These are phyloP conservation scores for Stephania cephalantha DNA, from an alignment of 164 flowering plant species.

Conservation along the genomic window DNA sequence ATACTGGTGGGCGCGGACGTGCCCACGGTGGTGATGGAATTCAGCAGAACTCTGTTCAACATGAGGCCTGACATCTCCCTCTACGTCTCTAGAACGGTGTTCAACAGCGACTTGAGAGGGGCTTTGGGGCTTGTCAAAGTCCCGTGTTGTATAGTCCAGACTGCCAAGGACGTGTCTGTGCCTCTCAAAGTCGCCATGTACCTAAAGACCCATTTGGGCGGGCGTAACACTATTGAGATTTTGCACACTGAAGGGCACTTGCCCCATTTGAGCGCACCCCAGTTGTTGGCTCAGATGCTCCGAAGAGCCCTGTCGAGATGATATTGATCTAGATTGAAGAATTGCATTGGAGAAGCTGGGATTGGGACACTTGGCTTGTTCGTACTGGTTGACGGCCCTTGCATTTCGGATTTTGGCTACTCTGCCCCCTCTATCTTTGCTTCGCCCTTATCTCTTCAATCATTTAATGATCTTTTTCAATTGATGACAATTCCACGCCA, in stretches of 20 bases:
- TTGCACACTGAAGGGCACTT: conserved; percentile 78
- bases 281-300: conserved; percentile 45
- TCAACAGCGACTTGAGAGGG: conserved; percentile 68
- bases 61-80: conserved; percentile 92
- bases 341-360: background rate
- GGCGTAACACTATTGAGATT: conserved; percentile 58
- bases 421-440: background rate
- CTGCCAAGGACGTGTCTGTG: conserved; percentile 71
- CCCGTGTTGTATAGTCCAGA: conserved; percentile 85
- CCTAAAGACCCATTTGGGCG: conserved; percentile 61
- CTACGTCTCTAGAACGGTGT: conserved; percentile 58
- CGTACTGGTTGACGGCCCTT: conserved; percentile 17
- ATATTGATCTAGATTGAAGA: background rate
- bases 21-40: conserved; percentile 83
- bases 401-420: background rate
- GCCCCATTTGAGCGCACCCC: conserved; percentile 89
- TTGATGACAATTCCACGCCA: background rate
- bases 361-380: conserved; percentile 28
- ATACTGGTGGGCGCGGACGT: conserved; percentile 94
- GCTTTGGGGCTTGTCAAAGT: conserved; percentile 56
- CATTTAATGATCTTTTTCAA: background rate
- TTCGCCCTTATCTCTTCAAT: background rate
- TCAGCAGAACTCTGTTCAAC: conserved; percentile 90
- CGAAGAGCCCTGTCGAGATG: conserved; percentile 59
- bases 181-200: conserved; percentile 74